Evolutionary conservation across 306 rosid genomes (phyloP), one percentile per base, ranked within the genome.

Genomic region (Trifolium subterraneum): DNA sequence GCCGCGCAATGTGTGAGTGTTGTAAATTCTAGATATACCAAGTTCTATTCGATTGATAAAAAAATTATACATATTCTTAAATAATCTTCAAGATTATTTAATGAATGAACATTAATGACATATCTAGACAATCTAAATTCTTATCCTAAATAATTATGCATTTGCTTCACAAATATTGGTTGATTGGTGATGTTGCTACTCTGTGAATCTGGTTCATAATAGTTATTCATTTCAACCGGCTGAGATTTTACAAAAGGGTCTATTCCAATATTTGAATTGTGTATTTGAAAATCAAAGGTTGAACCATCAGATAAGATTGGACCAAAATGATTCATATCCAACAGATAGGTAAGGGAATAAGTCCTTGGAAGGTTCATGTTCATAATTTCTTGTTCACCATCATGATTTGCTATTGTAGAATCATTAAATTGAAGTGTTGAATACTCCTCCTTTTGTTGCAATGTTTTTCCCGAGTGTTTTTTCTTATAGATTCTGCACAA

Each of bases 401-500:
- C 80, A 62, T 78, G 61, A 56, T 33, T 76, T 23, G 38, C 70
- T 18, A 77, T 64, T 62, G 31, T 15, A 18, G 44, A 36, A 47
- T 83, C 81, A 45, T 47, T 72, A 14, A 65, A 72, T 74, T 69
- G 83, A 15, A 83, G 72, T 36, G 74, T 71, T 54, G 74, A 29
- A 33, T 80, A 87, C 41, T 84, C 91, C 66, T 74, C 83, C 54
- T 72, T 81, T 8, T 14, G 84, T 18, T 84, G 92, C 74, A 80
- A 20, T 59, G 82, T 45, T 75, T 87, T 93, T 79, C 52, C 79
- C 56, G 64, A 35, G 18, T 85, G 84, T 86, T 71, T 89, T 86
- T 89, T 93, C 87, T 88, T 93, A 27, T 93, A 93, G 62, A 93
- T 89, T 79, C 98, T 88, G 68, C 97, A 93, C 36, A 93, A 80